Percentiles rank a stretch among this genome's conserved stretches.
These are phyloP conservation scores for Ophiobolus disseminans DNA, from an alignment of 2,329 filamentous ascomycete species.

Conservation along the genomic window DNA sequence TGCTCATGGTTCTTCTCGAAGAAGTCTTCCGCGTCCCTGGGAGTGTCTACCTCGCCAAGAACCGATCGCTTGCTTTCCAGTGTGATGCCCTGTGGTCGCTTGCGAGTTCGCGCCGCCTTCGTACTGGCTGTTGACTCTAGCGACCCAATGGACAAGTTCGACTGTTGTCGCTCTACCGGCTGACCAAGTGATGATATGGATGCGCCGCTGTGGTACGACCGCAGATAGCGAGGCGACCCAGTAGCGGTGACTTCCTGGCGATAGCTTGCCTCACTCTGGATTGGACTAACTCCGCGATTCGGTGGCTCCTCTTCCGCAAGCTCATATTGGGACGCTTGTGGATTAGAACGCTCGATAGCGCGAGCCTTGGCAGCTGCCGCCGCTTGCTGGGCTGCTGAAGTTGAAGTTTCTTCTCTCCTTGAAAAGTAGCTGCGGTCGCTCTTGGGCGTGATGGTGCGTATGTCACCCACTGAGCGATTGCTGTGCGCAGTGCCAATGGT, in stretches of 20 bases:
- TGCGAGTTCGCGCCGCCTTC: conserved; percentile 61
- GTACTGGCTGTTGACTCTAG: conserved; percentile 65
- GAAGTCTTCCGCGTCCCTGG: conserved; percentile 56
- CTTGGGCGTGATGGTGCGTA: conserved; percentile 54
- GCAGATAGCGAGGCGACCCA: conserved; percentile 53
- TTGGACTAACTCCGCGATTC: conserved; percentile 78
- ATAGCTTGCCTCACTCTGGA: conserved; percentile 90
- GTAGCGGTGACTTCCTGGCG: conserved; percentile 31
- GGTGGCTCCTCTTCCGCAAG: conserved; percentile 43
- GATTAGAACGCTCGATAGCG: conserved; percentile 42
- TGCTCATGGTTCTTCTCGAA: conserved; percentile 63
- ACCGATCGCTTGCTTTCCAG: conserved; percentile 60
- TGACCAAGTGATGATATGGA: conserved; percentile 69
- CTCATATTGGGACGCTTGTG: conserved; percentile 48
- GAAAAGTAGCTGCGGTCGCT: conserved; percentile 56
- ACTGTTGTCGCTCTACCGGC: conserved; percentile 59
- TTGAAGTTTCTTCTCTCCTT: conserved; percentile 27
- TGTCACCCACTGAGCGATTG: conserved; percentile 60
- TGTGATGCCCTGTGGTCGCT: conserved; percentile 61
- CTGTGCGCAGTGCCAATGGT: conserved; percentile 72
- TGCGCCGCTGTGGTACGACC: conserved; percentile 53
- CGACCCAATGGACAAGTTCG: conserved; percentile 66
- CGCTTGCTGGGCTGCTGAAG: conserved; percentile 32
- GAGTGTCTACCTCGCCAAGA: conserved; percentile 45
- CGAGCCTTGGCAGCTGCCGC: conserved; percentile 49